Percentiles rank a stretch among this genome's conserved stretches.
These are phyloP conservation scores for Neofusicoccum sp. DNA, from an alignment of 2,329 filamentous ascomycete species.

Conservation along the genomic window DNA sequence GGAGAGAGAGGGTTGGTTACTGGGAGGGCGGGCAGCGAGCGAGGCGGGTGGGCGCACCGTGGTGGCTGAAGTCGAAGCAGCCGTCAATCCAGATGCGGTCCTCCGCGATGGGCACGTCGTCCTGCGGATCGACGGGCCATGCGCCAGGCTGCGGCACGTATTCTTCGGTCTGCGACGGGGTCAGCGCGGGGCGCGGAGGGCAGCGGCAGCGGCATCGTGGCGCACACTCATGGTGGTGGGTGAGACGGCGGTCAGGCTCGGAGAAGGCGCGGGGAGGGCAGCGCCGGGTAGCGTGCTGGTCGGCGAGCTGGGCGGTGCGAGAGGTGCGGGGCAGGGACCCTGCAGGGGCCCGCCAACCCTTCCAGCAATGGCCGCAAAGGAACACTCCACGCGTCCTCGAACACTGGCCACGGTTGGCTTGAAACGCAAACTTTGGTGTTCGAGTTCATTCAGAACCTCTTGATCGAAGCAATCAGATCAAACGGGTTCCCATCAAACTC, in stretches of 20 bases:
- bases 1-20: conserved; percentile 20
- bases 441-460: neutral
- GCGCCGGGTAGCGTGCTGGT: neutral
- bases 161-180: conserved; percentile 22
- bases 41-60: conserved; percentile 57
- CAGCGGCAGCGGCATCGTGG: neutral
- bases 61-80: conserved; percentile 99
- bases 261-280: neutral
- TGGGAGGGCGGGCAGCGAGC: neutral
- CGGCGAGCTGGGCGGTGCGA: conserved; percentile 9
- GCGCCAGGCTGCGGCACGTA: conserved; percentile 53
- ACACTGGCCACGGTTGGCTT: conserved; percentile 22
- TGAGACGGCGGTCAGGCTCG: conserved; percentile 9
- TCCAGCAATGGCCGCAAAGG: neutral
- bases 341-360: neutral
- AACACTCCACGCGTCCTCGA: neutral
- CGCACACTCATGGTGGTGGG: conserved; percentile 20
- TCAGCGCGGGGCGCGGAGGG: neutral
- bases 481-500: conserved; percentile 23
- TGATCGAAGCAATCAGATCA: neutral
- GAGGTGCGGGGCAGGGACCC: conserved; percentile 1
- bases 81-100: conserved; percentile 96
- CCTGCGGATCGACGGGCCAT: conserved; percentile 65
- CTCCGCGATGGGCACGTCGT: conserved; percentile 57
- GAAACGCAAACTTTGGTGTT: conserved; percentile 23